Base-by-base conservation (phyloP, 2,329 filamentous ascomycete genomes). In the Penicillium sp. region DNA sequence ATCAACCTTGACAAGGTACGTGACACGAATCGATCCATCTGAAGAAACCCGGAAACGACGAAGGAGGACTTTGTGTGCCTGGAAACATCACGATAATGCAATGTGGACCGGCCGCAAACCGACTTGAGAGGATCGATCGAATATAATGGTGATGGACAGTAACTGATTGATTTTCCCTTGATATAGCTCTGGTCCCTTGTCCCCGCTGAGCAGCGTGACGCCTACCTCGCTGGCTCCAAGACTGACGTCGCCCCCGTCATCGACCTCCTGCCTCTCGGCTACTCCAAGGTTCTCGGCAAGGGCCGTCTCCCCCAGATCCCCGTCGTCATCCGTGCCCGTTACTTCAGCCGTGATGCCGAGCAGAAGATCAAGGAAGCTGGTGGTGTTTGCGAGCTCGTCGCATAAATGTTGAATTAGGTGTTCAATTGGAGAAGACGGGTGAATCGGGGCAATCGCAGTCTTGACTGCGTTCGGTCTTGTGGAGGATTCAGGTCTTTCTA, bases 221-320 rank as follows among this genome's bases (percentile, higher is more conserved):
- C 90, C 79, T 97, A 97, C 85, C 77, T 96, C 72, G 79, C 79
- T 65, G 77, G 79, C 71, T 85, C 88, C 77, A 90, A 90, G 81
- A 86, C 85, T 76, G 90, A 96, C 79, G 95, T 89, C 76, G 91
- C 93, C 62, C 94, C 94, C 75, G 94, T 99, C 74, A 87, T 99
- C 82, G 93, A 99, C 82, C 90, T 99, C 77, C 88, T 97, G 63
- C 84, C 91, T 70, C 88, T 96, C 78, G 94, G 95, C 70, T 99
- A 97, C 87, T 89, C 91, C 75, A 99, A 99, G 84, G 86, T 99
- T 67, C 89, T 99, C 75, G 95, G 94, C 77, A 99, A 99, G 87
- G 94, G 94, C 79, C 87, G 93, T 74, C 83, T 97, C 71, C 93
- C 94, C 72, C 83, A 93, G 74, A 85, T 97, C 72, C 94, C 94